Evolutionary conservation across 768 basidiomycete species (phyloP).

Genomic region (Tylopilus intermedius): DNA sequence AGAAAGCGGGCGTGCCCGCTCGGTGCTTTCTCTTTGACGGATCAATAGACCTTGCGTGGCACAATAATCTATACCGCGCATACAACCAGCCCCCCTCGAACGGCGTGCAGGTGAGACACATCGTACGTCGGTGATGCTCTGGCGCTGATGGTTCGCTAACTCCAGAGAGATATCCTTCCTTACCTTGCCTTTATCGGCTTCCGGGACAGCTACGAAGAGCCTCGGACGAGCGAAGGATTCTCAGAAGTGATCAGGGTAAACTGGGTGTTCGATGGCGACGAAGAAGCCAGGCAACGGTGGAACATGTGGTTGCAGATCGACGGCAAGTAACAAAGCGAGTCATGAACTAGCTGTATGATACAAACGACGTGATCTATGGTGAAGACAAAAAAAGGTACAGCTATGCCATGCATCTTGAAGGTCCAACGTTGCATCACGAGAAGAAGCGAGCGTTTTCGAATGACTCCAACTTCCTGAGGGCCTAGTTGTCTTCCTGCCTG

Average conservation of each 20-base stretch:
- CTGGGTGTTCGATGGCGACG: constrained; percentile 74
- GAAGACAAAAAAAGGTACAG: constrained; percentile 2
- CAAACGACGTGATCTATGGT: constrained; percentile 4
- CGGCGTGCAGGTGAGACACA: constrained; percentile 8
- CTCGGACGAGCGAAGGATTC: constrained; percentile 66
- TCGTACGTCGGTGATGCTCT: neutral
- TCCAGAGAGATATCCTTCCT: constrained; percentile 50
- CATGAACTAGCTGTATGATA: neutral
- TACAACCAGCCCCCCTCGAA: constrained; percentile 49
- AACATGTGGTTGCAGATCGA: constrained; percentile 82
- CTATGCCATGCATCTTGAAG: neutral
- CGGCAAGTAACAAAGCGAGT: constrained; percentile 44
- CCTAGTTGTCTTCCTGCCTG: constrained; percentile 29
- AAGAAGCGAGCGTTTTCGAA: neutral
- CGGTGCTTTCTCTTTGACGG: constrained; percentile 76
- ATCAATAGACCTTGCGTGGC: constrained; percentile 79
- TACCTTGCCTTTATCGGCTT: constrained; percentile 57
- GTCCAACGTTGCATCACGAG: neutral
- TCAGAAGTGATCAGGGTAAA: constrained; percentile 70
- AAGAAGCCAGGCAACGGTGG: constrained; percentile 70
- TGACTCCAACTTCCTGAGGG: neutral
- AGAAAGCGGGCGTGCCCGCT: constrained; percentile 45
- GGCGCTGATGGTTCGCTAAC: constrained; percentile 26
- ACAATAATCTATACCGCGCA: constrained; percentile 89
- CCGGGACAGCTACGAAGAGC: constrained; percentile 60